Base-by-base conservation (phyloP, 192 early-diverging fungal species). In the Phycomyces nitens region DNA sequence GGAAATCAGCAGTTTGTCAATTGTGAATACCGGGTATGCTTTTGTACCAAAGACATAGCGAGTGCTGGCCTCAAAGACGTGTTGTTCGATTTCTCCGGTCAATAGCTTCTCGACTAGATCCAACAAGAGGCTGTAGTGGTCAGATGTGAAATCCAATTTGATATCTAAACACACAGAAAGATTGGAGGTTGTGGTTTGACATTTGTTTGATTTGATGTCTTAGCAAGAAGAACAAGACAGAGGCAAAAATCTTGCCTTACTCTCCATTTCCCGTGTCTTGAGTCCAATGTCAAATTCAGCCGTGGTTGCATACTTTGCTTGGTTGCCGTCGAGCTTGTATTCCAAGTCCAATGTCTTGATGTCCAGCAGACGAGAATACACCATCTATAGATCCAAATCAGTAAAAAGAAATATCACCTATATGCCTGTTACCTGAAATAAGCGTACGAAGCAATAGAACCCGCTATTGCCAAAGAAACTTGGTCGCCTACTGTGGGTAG, bases 381-480 rank as follows among this genome's bases (percentile, higher is more conserved):
- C 44, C 34, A 94, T 81, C 87, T 95, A 80, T 6, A 24, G 8
- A 52, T 29, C 44, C 8, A 24, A 11, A 52, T 29, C 44, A 56
- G 23, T 26, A 47, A 53, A n/a, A 69, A 50, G 8, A 44, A 11
- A 92, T 22, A 58, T 65, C 12, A 60, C 15, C 15, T 20, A 8
- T 23, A 15, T 44, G 15, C 2, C 16, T 38, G 6, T 64, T 68
- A 92, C 90, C 77, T 93, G 85, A 63, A 85, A 95, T 27, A 95
- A 80, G 56, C 96, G 78, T 70, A 99, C 80, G 47, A 99, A 95
- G 52, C 88, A 85, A 64, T 96, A 99, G 58, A 94, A 89, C n/a
- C 66, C 77, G 63, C 70, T 88, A 73, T 96, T 96, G 18, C 87
- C 89, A 76, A 95, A 99, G 67, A 98, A 89, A 54, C 86, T 84